A percentile compares a stretch with the other conserved stretches of the same genome.
These are phyloP conservation scores for Triticum timopheevii DNA, from an alignment of 176 grass and related monocot species.

Conservation along the genomic window DNA sequence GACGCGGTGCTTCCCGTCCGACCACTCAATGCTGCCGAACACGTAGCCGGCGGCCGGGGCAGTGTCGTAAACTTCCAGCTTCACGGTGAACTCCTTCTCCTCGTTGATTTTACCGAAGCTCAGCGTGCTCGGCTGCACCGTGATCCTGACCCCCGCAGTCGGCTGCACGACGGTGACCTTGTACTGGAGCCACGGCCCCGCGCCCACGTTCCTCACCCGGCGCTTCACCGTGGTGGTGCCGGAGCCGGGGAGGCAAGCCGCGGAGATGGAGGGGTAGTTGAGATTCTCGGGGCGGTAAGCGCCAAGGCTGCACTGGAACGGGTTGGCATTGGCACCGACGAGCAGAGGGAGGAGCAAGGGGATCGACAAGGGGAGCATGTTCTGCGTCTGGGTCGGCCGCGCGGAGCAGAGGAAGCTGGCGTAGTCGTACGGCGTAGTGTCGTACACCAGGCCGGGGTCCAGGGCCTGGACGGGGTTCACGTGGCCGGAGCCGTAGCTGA, in stretches of 20 bases:
- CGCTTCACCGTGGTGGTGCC: constrained; percentile 36
- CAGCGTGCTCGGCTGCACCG: constrained; percentile 39
- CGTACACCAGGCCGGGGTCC: constrained; percentile 69
- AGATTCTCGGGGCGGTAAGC: constrained; percentile 37
- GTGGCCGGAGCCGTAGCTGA: constrained; percentile 61
- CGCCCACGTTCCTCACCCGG: constrained; percentile 61
- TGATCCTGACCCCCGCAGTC: constrained; percentile 29
- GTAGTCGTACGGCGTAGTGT: constrained; percentile 62
- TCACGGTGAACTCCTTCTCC: constrained; percentile 62
- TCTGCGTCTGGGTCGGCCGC: constrained; percentile 24
- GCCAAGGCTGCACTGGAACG: constrained; percentile 31
- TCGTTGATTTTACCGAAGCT: constrained; percentile 31
- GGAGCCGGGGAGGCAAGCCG: constrained; percentile 30
- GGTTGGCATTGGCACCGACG: not conserved
- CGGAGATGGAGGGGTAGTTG: constrained; percentile 75
- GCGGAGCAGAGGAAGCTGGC: constrained; percentile 54
- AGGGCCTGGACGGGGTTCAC: constrained; percentile 44
- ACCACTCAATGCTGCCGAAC: constrained; percentile 61
- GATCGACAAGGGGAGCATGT: not conserved
- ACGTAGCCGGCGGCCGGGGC: constrained; percentile 1
- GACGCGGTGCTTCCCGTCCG: constrained; percentile 41
- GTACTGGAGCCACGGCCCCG: constrained; percentile 14
- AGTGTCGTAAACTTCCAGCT: not conserved
- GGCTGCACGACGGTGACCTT: constrained; percentile 23
- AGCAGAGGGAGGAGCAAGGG: constrained; percentile 10